Conservation (phyloP, 1,284 basidiomycete species). For the Malassezia dermatis region DNA sequence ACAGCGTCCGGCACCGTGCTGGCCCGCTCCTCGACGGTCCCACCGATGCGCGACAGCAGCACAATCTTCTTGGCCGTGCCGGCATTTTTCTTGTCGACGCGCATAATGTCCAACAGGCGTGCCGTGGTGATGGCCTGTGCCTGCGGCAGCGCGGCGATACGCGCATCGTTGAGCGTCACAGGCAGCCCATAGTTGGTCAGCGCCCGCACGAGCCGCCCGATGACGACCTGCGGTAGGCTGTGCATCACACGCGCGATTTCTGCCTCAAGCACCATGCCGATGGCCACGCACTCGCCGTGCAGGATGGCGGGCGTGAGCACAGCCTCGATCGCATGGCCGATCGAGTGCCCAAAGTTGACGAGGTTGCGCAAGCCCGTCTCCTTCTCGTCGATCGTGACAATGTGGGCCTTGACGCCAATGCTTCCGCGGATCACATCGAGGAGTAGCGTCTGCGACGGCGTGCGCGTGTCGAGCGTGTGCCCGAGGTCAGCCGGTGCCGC, state of each 20-base stretch:
- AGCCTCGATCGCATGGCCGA: slow-evolving; percentile 47
- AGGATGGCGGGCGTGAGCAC: slow-evolving; percentile 45
- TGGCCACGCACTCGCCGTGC: slow-evolving; percentile 45
- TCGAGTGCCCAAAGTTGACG: slow-evolving; percentile 47
- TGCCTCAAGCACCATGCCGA: slow-evolving; percentile 47
- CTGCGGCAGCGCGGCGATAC: slow-evolving; percentile 57
- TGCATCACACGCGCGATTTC: slow-evolving; percentile 39
- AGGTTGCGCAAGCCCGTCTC: slow-evolving; percentile 47
- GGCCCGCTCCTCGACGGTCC: slow-evolving; percentile 82
- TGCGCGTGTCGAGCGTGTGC: slow-evolving; percentile 35
- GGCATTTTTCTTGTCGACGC: slow-evolving; percentile 95
- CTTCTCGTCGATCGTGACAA: slow-evolving; percentile 46
- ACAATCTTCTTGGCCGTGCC: slow-evolving; percentile 83
- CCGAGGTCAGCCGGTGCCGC: slow-evolving; percentile 26
- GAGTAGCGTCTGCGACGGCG: slow-evolving; percentile 37
- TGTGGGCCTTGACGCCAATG: slow-evolving; percentile 46
- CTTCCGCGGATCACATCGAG: slow-evolving; percentile 47
- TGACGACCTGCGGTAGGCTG: slow-evolving; percentile 42
- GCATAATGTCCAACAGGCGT: slow-evolving; percentile 75
- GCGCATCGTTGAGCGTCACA: slow-evolving; percentile 36
- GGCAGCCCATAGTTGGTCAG: slow-evolving; percentile 43
- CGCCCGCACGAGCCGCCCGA: slow-evolving; percentile 38
- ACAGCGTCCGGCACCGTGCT: slow-evolving; percentile 58
- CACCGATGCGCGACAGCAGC: slow-evolving; percentile 76
- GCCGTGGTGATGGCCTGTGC: slow-evolving; percentile 64